Conservation (phyloP, 352 stramenopile genomes). For the Saprolegnia diclina region DNA sequence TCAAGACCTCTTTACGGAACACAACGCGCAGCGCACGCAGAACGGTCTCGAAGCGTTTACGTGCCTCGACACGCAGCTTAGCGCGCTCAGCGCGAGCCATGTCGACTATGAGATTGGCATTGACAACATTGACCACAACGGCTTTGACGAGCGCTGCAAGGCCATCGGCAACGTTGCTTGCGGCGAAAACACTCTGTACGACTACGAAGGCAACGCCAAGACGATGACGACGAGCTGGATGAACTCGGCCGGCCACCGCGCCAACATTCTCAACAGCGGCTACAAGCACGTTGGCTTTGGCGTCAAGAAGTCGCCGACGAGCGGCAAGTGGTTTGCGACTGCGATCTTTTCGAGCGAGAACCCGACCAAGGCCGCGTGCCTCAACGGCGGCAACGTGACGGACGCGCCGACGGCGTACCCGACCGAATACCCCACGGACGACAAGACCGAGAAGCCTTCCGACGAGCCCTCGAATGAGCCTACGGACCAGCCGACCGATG, state of each 20-base stretch:
- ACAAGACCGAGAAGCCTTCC: not conserved
- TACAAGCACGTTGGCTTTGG: not conserved
- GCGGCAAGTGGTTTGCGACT: constrained; percentile 10
- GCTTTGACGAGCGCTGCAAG: not conserved
- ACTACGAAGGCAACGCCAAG: not conserved
- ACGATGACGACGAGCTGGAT: constrained; percentile 7
- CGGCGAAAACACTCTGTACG: not conserved
- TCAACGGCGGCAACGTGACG: not conserved
- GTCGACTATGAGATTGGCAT: constrained; percentile 3
- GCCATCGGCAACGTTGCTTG: constrained; percentile 1
- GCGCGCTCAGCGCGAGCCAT: not conserved
- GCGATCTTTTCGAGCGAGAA: not conserved
- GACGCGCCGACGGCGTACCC: too few species aligned
- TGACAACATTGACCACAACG: constrained; percentile 5
- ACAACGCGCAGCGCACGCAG: constrained; percentile 1
- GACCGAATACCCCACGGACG: too few species aligned
- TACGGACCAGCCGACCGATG: constrained; percentile 31
- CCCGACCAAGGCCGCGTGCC: not conserved
- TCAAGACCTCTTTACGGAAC: not conserved
- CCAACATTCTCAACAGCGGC: not conserved
- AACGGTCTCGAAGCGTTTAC: not conserved
- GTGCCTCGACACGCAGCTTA: not conserved
- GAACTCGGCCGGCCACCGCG: not conserved
- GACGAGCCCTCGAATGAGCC: constrained; percentile 53
- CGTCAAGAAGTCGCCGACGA: constrained; percentile 26